These are phyloP conservation scores for Cinnamomum micranthum DNA, from an alignment of 164 flowering plant species.

Conservation along the genomic window DNA sequence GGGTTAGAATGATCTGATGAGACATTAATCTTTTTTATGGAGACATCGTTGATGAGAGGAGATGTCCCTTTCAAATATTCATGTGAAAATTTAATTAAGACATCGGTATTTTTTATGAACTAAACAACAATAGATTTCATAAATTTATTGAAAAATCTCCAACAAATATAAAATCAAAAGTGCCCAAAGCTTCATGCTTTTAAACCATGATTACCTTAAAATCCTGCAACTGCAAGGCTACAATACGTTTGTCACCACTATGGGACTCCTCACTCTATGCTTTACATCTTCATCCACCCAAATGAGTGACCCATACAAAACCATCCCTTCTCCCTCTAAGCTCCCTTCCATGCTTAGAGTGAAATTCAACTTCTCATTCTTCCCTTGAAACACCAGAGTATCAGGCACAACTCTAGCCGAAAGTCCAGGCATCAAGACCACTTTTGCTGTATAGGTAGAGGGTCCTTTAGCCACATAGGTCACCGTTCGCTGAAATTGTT, in stretches of 20 bases:
- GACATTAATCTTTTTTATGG: no score
- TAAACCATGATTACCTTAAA: no score
- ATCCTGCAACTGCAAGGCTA: no score
- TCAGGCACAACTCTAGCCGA: conserved; percentile 41
- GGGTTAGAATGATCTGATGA: no score
- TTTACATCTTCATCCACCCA: conserved; percentile 37
- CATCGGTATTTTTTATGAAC: no score
- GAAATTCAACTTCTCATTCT: conserved; percentile 44
- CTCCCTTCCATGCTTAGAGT: conserved; percentile 21
- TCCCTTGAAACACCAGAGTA: conserved; percentile 33
- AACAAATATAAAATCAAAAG: no score
- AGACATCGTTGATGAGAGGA: no score
- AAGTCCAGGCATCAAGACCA: conserved; percentile 23
- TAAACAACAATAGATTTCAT: no score
- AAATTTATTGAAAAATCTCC: no score
- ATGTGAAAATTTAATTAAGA: no score
- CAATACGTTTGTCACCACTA: conserved; percentile 16
- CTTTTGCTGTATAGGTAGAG: conserved; percentile 34
- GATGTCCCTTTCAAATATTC: no score
- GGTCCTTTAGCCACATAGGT: conserved; percentile 48
- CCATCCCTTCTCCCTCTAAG: neutral
- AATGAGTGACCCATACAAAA: conserved; percentile 26
- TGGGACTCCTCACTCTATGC: conserved; percentile 45
- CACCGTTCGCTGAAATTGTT: conserved; percentile 46
- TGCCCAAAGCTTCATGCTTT: no score